Evolutionary conservation across 345 rosid genomes (phyloP).

Genomic region (Eucalyptus caleyi): DNA sequence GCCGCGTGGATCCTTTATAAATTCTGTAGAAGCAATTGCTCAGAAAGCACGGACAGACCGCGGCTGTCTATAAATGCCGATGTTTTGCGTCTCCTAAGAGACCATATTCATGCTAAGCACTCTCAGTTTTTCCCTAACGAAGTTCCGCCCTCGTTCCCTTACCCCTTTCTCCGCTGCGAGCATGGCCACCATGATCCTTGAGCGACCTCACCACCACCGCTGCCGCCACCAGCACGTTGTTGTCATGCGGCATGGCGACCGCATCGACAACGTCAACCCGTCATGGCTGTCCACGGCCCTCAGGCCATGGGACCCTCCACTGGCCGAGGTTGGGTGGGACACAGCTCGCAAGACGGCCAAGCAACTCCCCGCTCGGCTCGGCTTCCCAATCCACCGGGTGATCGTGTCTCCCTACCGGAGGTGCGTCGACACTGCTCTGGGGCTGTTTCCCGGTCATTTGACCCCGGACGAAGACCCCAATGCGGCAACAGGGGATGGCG

Average conservation of each 20-base stretch:
- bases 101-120: background rate
- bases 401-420: constrained; percentile 86
- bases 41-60: background rate
- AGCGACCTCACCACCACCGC: background rate
- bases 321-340: constrained; percentile 30
- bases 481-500: constrained; percentile 4
- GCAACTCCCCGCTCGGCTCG: constrained; percentile 28
- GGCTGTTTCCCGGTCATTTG: constrained; percentile 51
- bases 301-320: constrained; percentile 83
- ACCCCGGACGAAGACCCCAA: constrained; percentile 16
- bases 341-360: constrained; percentile 47
- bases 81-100: background rate
- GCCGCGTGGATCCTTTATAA: background rate
- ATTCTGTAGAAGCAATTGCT: background rate
- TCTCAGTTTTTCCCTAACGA: background rate
- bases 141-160: background rate
- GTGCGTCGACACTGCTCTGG: constrained; percentile 70
- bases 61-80: background rate
- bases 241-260: constrained; percentile 94
- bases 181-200: background rate
- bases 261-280: constrained; percentile 54
- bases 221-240: constrained; percentile 41
- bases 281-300: constrained; percentile 46
- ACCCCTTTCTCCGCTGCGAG: background rate
- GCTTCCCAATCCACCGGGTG: constrained; percentile 71